Evolutionary conservation across 1,284 basidiomycete genomes (phyloP), one percentile per base, ranked within the genome.

Genomic region (Porphyrellus sp.): DNA sequence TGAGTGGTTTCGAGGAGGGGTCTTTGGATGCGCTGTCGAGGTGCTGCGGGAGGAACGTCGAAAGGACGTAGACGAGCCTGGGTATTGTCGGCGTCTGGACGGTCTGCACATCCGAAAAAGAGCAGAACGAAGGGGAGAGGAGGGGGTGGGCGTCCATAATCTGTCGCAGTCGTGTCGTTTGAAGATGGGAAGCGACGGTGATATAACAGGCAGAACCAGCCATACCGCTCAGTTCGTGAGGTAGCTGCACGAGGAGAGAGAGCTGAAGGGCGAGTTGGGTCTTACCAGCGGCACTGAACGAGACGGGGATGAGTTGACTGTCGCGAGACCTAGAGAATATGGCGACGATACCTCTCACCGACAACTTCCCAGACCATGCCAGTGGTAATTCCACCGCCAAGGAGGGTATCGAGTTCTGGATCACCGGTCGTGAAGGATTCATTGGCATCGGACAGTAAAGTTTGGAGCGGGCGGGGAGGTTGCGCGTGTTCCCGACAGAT

Each of bases 241-340:
- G 82, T 2, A 91, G 74, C 65, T 94, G 92, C 1, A 89, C 86
- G 18, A 79, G 75, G 23, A 95, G 72, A 5, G 89, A 84, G 5
- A 91, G 75, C 58, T 92, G 88, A 16, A 95, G 75, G 2, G 87
- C 87, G 4, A 95, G 71, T 61, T 94, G 91, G 1, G 90, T 92
- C 71, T 96, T 96, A 28, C 93, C 93, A 23, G 91, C 83, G 23
- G 90, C 85, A 67, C 92, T 95, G 61, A 16, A 34, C 44, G 28
- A 43, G 43, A 55, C 13, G 30, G 28, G 42, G 43, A 55, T 15
- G 30, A n/a, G 20, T 62, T 27, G 55, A 42, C 34, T 28, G 31
- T 43, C 31, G 37, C 12, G 25, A 37, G 23, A 31, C n/a, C 13
- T 18, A 30, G 27, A 24, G 39, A 39, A 28, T 34, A 40, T 45